These are phyloP conservation scores for Nepenthes mirabilis DNA, from an alignment of 148 eudicot species.

Conservation along the genomic window DNA sequence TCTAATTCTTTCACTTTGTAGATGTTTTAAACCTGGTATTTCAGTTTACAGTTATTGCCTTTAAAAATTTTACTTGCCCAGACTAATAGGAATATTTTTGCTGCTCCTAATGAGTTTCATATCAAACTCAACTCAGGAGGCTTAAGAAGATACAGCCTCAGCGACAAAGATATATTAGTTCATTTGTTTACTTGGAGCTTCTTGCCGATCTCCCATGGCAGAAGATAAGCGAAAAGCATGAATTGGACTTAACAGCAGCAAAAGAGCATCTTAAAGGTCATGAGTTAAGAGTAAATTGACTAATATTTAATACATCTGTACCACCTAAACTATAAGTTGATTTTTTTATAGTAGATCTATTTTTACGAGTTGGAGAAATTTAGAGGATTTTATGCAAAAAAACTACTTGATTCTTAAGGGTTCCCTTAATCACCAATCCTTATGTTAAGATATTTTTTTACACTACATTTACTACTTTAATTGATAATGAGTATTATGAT, in stretches of 20 bases:
- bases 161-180: conserved; percentile 94
- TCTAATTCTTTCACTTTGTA: too few relatives aligned
- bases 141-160: conserved; percentile 99
- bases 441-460: background rate
- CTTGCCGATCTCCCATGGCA: conserved; percentile 99
- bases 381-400: too few relatives aligned
- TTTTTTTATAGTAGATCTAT: background rate
- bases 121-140: conserved; percentile 55
- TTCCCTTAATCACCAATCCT: background rate
- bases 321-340: conserved; percentile 53
- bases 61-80: background rate
- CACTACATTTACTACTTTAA: too few relatives aligned
- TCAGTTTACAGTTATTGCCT: background rate
- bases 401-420: background rate
- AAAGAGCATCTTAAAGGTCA: conserved; percentile 58
- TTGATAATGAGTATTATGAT: too few relatives aligned
- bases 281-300: too few relatives aligned
- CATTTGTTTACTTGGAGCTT: conserved; percentile 92
- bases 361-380: too few relatives aligned
- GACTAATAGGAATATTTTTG: conserved; percentile 1
- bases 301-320: too few relatives aligned
- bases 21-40: background rate
- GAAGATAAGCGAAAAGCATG: conserved; percentile 67
- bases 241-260: conserved; percentile 79
- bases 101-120: conserved; percentile 10